phyloP scores from a whole-genome alignment of 306 rosid genomes.

The Pyrus pyrifolia region DNA sequence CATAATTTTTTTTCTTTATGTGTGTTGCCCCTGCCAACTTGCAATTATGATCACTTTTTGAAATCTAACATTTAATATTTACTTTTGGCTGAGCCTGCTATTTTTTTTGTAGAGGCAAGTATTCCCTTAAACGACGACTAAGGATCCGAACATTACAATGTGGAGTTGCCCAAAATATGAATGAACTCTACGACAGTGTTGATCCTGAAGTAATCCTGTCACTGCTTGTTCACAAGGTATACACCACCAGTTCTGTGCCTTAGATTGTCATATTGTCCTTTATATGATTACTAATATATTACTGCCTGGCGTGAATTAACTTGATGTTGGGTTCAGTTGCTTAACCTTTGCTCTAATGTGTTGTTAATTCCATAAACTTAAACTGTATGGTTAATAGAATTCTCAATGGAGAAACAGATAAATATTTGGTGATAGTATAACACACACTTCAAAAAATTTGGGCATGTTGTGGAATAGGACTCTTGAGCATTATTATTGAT shows the following conservation, averaged over 20 bases:
- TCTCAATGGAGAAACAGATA: not conserved
- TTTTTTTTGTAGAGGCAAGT: conserved; percentile 45
- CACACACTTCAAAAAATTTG: not conserved
- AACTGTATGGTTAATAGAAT: not conserved
- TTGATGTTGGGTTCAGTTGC: not conserved
- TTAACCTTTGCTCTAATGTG: not conserved
- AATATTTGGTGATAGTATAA: not conserved
- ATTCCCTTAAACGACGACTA: conserved; percentile 72
- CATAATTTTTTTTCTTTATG: not conserved
- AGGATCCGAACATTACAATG: conserved; percentile 85
- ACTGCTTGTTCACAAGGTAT: conserved; percentile 86
- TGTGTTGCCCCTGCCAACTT: conserved; percentile 4
- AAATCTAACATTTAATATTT: not conserved
- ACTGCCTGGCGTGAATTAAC: not conserved
- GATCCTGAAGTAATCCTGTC: conserved; percentile 85
- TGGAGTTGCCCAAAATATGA: conserved; percentile 64
- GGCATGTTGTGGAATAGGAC: not conserved
- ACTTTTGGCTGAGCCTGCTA: conserved; percentile 17
- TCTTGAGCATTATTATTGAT: not conserved
- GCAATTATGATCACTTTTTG: conserved; percentile 4
- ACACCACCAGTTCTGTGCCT: not conserved
- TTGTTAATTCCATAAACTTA: not conserved
- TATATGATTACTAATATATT: not conserved
- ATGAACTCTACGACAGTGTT: conserved; percentile 81
- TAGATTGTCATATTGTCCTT: not conserved